Evolutionary conservation across 2,329 filamentous ascomycete species (phyloP).

Genomic region (Trichoderma oligosporum): DNA sequence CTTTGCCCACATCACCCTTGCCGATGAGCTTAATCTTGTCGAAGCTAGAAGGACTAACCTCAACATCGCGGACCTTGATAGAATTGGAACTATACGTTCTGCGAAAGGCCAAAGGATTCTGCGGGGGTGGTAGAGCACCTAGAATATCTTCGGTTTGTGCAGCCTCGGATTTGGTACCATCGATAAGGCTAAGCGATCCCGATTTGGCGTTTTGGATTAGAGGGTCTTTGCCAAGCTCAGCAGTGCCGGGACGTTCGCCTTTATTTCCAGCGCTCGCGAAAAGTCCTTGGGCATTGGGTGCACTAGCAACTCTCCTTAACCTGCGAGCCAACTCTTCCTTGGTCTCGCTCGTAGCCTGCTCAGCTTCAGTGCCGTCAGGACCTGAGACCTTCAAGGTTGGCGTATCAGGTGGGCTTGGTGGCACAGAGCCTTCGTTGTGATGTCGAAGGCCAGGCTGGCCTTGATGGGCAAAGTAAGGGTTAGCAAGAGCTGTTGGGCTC

Average conservation of each 20-base stretch:
- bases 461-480: conserved; percentile 96
- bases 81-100: conserved; percentile 98
- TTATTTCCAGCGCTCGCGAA: conserved; percentile 53
- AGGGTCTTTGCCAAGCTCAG: conserved; percentile 81
- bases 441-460: conserved; percentile 89
- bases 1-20: conserved; percentile 97
- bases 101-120: conserved; percentile 72
- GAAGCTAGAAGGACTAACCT: conserved; percentile 91
- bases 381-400: conserved; percentile 72
- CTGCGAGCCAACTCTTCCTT: conserved; percentile 95
- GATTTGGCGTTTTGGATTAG: conserved; percentile 50
- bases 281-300: conserved; percentile 91
- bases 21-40: conserved; percentile 99
- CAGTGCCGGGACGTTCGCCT: conserved; percentile 72
- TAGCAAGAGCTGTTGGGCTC: conserved; percentile 89
- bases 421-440: conserved; percentile 89
- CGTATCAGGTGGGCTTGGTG: conserved; percentile 87
- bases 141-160: conserved; percentile 50
- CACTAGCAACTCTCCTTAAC: conserved; percentile 88
- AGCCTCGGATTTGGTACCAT: conserved; percentile 29
- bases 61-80: conserved; percentile 96
- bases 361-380: conserved; percentile 59
- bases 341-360: conserved; percentile 69
- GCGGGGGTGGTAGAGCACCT: conserved; percentile 61
- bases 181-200: conserved; percentile 39